Base-by-base conservation (phyloP, 768 basidiomycete species). In the Mrakia blollopis region DNA sequence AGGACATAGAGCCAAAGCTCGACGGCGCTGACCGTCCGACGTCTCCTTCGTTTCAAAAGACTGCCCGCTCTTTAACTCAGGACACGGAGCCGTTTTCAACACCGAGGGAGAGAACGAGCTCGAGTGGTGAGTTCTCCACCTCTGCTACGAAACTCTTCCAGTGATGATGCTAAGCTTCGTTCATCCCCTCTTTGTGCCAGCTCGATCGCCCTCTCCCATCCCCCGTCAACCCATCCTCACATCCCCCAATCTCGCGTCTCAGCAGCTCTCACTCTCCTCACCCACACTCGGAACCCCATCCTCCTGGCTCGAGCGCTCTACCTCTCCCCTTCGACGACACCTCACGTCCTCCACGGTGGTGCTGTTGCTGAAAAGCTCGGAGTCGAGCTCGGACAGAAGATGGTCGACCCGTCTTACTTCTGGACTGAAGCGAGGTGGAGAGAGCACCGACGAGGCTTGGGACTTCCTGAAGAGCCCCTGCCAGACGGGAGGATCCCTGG, bases 181-280 rank as follows among this genome's bases (percentile, higher is more conserved):
- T 28, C 57, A 2, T 28, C 28, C 25, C 57, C 18, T 11, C 13
- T 28, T 8, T 25, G n/a, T 9, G 25, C 25, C 57, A 57, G 57
- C 57, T 57, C 57, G 10, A 57, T 57, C 57, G 57, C 57, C 57
- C 25, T 57, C 57, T 57, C 57, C 57, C 57, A 28, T n/a, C 57
- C 57, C 28, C 57, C 57, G n/a, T 57, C 57, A 28, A 57, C 57
- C n/a, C 57, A 57, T n/a, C 57, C 57, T 57, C 57, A 57, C 57
- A 25, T 57, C 28, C 57, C 57, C 57, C 25, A 28, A 28, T 57
- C 57, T n/a, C 57, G 57, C 9, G 3, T 57, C 57, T 57, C 57
- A 57, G 14, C 57, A 57, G 57, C 57, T 28, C 57, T 57, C 57
- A 57, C 57, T 13, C 57, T 57, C 25, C 57, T 57, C 57, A 57